Percentiles rank a stretch among this genome's conserved stretches.
Conservation (phyloP, 108 stramenopile species). For the Pelagomonas calceolata region DNA sequence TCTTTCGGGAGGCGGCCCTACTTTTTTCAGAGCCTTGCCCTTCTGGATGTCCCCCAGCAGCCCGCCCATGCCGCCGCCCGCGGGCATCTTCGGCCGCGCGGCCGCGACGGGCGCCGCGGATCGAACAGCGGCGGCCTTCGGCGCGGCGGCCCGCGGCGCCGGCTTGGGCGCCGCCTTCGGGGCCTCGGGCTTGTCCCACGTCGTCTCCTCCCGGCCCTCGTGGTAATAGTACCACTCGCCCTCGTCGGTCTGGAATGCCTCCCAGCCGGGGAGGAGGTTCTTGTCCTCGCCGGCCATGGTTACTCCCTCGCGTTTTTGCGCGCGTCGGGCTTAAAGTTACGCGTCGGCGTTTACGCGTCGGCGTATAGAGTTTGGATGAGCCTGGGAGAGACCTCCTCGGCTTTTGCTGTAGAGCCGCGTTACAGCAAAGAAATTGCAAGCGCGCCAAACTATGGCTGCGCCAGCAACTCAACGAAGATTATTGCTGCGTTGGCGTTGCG, state of each 20-base stretch:
- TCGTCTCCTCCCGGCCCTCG: conserved; percentile 61
- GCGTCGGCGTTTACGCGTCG: too few species aligned
- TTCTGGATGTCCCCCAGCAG: conserved; percentile 13
- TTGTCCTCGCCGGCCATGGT: neutral
- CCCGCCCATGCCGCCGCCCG: conserved; percentile 5
- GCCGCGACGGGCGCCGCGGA: conserved; percentile 3
- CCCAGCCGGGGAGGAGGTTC: conserved; percentile 41
- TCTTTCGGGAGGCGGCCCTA: neutral
- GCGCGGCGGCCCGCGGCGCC: neutral
- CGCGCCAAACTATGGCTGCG: too few species aligned
- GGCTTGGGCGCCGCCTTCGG: neutral
- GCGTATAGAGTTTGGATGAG: too few species aligned
- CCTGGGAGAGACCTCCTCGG: too few species aligned
- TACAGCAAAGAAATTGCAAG: too few species aligned
- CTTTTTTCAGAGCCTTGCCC: conserved; percentile 18
- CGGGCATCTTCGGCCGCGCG: neutral
- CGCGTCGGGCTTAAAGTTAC: too few species aligned
- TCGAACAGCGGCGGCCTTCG: neutral
- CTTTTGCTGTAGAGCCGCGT: too few species aligned
- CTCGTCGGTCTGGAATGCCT: conserved; percentile 51
- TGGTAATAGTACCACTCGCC: conserved; percentile 84
- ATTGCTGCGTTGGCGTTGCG: too few species aligned
- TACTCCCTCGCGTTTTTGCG: too few species aligned
- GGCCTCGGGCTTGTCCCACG: conserved; percentile 49
- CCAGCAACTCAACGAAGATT: too few species aligned